Conservation (phyloP, 345 rosid species). For the Aegle marmelos region DNA sequence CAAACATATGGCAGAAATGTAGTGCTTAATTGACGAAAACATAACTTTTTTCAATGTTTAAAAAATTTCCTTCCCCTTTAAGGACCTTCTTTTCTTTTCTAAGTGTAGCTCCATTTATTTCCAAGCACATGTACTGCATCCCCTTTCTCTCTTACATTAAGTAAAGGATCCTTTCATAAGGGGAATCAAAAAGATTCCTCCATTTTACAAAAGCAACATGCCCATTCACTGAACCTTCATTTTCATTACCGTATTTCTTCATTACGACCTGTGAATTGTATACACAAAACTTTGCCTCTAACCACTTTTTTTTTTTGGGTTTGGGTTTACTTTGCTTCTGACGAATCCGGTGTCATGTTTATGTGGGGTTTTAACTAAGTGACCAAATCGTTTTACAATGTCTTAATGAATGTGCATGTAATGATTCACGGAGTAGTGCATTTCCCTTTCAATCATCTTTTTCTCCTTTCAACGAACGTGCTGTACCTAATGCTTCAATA, state of each 20-base stretch:
- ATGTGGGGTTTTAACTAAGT: background rate
- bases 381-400: background rate
- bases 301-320: background rate
- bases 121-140: conserved; percentile 1
- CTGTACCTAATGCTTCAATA: conserved; percentile 18
- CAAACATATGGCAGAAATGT: background rate
- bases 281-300: background rate
- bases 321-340: background rate
- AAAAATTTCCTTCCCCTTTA: background rate
- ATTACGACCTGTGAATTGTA: background rate
- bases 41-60: background rate
- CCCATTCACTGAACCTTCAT: background rate
- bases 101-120: background rate
- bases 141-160: conserved; percentile 10
- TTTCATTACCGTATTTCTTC: background rate
- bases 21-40: background rate
- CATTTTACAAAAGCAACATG: background rate
- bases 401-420: background rate
- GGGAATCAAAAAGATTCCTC: background rate
- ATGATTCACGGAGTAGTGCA: background rate
- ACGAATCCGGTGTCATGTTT: background rate
- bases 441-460: conserved; percentile 8
- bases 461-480: conserved; percentile 14
- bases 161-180: conserved; percentile 12
- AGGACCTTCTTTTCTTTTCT: too few species aligned